Conservation (phyloP, 2,329 filamentous ascomycete species). For the Alternaria gaisen region DNA sequence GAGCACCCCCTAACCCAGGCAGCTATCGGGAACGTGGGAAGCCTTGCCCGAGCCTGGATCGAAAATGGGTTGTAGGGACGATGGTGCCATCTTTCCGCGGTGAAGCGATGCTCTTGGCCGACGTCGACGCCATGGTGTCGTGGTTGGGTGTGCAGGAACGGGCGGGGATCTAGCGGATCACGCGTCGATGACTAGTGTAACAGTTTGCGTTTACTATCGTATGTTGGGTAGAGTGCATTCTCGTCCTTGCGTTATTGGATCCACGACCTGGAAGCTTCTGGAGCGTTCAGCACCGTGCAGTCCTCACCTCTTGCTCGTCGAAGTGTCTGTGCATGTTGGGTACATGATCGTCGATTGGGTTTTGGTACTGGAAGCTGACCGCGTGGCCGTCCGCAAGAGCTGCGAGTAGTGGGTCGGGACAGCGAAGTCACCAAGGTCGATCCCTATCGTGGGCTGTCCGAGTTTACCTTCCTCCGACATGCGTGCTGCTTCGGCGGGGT, state of each 20-base stretch:
- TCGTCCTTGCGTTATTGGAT: neutral
- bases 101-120: neutral
- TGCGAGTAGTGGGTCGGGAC: too few relatives aligned
- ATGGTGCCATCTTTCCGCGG: neutral
- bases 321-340: too few relatives aligned
- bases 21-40: neutral
- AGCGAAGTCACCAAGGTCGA: too few relatives aligned
- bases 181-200: neutral
- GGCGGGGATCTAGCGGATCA: neutral
- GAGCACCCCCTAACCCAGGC: neutral
- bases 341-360: too few relatives aligned
- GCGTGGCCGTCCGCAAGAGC: too few relatives aligned
- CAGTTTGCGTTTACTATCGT: neutral
- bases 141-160: too few relatives aligned
- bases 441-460: too few relatives aligned
- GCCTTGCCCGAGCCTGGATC: neutral
- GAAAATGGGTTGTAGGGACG: neutral
- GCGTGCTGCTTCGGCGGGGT: constrained; percentile 20
- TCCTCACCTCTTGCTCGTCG: too few relatives aligned
- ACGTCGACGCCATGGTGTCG: too few relatives aligned
- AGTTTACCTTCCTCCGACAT: too few relatives aligned
- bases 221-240: neutral
- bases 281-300: neutral
- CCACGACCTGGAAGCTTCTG: neutral
- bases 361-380: too few relatives aligned